Conservation (phyloP, 1,284 basidiomycete species). For the Xerocomus amazonicus region DNA sequence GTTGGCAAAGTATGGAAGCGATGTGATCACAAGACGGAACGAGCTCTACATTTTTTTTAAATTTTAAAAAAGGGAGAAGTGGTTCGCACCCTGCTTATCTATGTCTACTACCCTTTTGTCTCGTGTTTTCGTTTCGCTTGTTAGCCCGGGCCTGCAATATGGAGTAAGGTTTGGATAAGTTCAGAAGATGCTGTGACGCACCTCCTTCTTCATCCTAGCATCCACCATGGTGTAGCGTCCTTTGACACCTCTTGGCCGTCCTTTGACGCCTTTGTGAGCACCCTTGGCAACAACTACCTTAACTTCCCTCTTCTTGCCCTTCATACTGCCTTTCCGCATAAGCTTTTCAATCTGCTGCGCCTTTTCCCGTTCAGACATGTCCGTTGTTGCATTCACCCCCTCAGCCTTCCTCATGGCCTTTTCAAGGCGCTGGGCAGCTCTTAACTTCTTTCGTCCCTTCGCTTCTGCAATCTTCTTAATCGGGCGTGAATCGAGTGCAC, state of each 20-base stretch:
- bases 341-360: conserved; percentile 91
- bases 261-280: conserved; percentile 84
- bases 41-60: not conserved
- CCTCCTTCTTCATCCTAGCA: conserved; percentile 81
- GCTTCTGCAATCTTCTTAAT: conserved; percentile 99
- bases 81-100: conserved; percentile 5
- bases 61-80: not conserved
- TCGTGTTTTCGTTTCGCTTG: conserved; percentile 66
- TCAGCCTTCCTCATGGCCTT: conserved; percentile 97
- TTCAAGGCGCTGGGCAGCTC: conserved; percentile 81
- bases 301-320: conserved; percentile 75
- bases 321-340: conserved; percentile 75
- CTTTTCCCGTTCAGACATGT: conserved; percentile 93
- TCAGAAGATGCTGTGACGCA: conserved; percentile 21
- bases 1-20: not conserved
- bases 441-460: conserved; percentile 95
- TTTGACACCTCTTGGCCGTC: conserved; percentile 94
- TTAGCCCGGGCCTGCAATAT: conserved; percentile 58
- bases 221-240: conserved; percentile 94
- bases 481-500: conserved; percentile 92
- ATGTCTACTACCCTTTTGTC: conserved; percentile 51
- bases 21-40: not conserved
- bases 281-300: conserved; percentile 95
- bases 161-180: conserved; percentile 6
- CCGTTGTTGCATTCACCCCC: conserved; percentile 85